Evolutionary conservation across 192 early-diverging fungal genomes (phyloP), one percentile per base, ranked within the genome.

Genomic region (Podila horticola): DNA sequence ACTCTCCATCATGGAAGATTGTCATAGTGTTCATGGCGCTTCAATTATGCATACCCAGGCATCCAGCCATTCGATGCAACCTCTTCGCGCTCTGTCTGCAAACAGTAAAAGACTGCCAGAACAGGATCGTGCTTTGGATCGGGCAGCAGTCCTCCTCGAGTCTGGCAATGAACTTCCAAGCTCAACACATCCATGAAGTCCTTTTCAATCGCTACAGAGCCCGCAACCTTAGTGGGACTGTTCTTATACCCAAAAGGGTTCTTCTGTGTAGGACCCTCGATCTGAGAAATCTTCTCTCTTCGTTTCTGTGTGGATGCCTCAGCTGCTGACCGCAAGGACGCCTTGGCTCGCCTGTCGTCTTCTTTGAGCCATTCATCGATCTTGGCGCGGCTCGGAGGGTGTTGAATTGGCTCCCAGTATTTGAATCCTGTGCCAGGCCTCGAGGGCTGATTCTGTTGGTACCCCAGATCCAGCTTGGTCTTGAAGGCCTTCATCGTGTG

Each of bases 91-190:
- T 90, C 88, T 8, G 82, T 85, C 48, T 90, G 87, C 38, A 94
- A 75, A 72, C 92, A 92, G 77, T 91, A 96, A 81, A 94, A 92
- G 0, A 94, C 79, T 8, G 82, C 74, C 12, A 83, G 33, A 0
- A 98, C 75, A 3, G 85, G 72, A 71, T 97, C 94, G 10, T 79
- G 24, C 33, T 71, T 77, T 19, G 95, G 95, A 85, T 96, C 89
- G 0, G 95, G 95, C 3, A 91, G 62, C 57, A 90, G 58, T 0
- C 84, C 71, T 2, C 75, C 87, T 9, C 88, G 72, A 1, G 86
- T 85, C 58, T 66, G 66, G 82, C 86, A 87, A 74, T 92, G 89
- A 4, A 94, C 66, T 70, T 96, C 94, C 29, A 92, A 31, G 67
- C 91, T 92, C 49, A 96, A 57, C 0, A 89, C 45, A 29, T 88